phyloP scores from a whole-genome alignment of 2,329 filamentous ascomycete species.

The Chaetomiaceae sp. region DNA sequence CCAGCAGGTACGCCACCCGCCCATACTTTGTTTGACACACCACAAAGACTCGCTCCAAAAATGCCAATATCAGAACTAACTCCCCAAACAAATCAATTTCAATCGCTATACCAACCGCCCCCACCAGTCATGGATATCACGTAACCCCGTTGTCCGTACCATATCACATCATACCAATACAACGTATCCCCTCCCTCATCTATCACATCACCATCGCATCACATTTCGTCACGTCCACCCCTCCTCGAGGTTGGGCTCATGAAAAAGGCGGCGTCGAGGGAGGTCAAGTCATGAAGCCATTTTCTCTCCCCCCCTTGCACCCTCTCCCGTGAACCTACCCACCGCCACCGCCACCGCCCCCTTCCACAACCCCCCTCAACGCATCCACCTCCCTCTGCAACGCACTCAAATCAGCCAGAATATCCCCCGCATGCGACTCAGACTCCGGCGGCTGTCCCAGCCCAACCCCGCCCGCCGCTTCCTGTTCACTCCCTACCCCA shows the following conservation, averaged over 20 bases:
- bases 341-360: neutral
- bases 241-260: too few relatives aligned
- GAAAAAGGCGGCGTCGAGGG: too few relatives aligned
- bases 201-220: too few relatives aligned
- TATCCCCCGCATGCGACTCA: conserved; percentile 46
- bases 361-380: conserved; percentile 41
- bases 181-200: too few relatives aligned
- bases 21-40: too few relatives aligned
- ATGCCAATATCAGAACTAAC: neutral
- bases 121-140: neutral
- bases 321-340: neutral
- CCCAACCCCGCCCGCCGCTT: too few relatives aligned
- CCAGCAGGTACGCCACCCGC: too few relatives aligned
- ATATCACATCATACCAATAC: too few relatives aligned
- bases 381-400: conserved; percentile 74
- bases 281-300: too few relatives aligned
- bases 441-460: conserved; percentile 4
- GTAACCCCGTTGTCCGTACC: neutral
- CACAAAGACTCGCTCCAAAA: too few relatives aligned
- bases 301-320: neutral
- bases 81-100: neutral
- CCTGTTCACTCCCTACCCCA: too few relatives aligned
- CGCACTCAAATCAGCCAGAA: conserved; percentile 67
- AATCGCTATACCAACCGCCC: neutral
- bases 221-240: too few relatives aligned